A percentile compares a stretch with the other conserved stretches of the same genome.
These are phyloP conservation scores for Suhomyces atakaporum DNA, from an alignment of 1,139 yeast species.

Conservation along the genomic window DNA sequence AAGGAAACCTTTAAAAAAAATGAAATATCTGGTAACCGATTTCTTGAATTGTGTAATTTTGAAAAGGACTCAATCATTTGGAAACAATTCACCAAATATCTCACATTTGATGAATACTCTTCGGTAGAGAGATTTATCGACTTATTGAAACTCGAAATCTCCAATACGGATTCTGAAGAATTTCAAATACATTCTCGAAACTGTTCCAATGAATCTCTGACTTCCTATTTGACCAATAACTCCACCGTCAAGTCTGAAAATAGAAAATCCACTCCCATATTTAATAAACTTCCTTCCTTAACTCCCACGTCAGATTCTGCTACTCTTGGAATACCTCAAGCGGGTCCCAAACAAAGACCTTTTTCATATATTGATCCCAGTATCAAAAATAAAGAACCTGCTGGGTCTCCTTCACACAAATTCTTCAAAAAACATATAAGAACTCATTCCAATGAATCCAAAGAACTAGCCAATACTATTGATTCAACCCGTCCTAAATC, in stretches of 20 bases:
- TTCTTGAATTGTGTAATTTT: constrained; percentile 68
- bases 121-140: constrained; percentile 56
- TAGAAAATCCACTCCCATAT: constrained; percentile 36
- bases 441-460: constrained; percentile 56
- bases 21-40: constrained; percentile 63
- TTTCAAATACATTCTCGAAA: constrained; percentile 21
- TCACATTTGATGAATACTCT: constrained; percentile 47
- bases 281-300: constrained; percentile 26
- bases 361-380: constrained; percentile 54
- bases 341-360: constrained; percentile 46
- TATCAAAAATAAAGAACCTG: constrained; percentile 18
- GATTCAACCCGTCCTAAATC: constrained; percentile 3
- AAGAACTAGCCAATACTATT: constrained; percentile 3
- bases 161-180: constrained; percentile 12
- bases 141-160: constrained; percentile 30
- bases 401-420: constrained; percentile 45
- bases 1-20: constrained; percentile 58
- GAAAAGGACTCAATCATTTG: constrained; percentile 53
- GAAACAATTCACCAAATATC: constrained; percentile 46
- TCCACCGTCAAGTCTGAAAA: constrained; percentile 25
- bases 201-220: constrained; percentile 22
- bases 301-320: constrained; percentile 15
- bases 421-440: constrained; percentile 62
- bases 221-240: constrained; percentile 13
- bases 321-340: constrained; percentile 10